Evolutionary conservation across 2,329 filamentous ascomycete genomes (phyloP).

Genomic region (Dactylonectria macrodidyma): DNA sequence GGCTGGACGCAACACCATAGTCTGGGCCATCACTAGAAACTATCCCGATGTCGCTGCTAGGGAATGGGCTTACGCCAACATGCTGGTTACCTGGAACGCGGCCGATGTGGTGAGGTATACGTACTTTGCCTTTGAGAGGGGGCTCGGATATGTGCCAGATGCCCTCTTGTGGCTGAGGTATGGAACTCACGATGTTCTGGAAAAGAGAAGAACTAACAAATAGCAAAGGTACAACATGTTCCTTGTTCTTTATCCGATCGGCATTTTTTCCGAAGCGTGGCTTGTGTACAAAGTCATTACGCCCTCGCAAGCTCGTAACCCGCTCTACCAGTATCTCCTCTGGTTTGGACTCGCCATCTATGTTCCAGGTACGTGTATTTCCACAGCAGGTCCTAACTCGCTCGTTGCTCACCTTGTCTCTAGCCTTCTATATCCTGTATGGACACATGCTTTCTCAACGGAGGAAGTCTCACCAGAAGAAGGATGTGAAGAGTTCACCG

Average conservation of each 20-base stretch:
- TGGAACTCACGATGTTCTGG: neutral
- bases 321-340: slow-evolving; percentile 36
- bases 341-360: slow-evolving; percentile 39
- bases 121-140: slow-evolving; percentile 39
- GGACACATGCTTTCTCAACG: slow-evolving; percentile 42
- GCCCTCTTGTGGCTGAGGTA: slow-evolving; percentile 40
- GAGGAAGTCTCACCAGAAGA: slow-evolving; percentile 17
- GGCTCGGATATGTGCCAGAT: slow-evolving; percentile 21
- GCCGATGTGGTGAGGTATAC: slow-evolving; percentile 39
- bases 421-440: slow-evolving; percentile 37
- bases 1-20: slow-evolving; percentile 41
- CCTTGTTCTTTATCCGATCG: slow-evolving; percentile 35
- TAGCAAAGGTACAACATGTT: slow-evolving; percentile 39
- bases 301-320: slow-evolving; percentile 35
- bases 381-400: rapidly evolving
- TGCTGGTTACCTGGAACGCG: slow-evolving; percentile 41
- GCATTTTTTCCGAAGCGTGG: slow-evolving; percentile 37
- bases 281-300: slow-evolving; percentile 40
- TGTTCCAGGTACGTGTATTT: slow-evolving; percentile 24
- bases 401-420: neutral
- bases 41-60: slow-evolving; percentile 34
- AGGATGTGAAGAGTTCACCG: neutral
- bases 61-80: slow-evolving; percentile 36
- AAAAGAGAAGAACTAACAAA: neutral
- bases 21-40: slow-evolving; percentile 44